Percentiles rank a stretch among this genome's conserved stretches.
phyloP scores from a whole-genome alignment of 2,329 filamentous ascomycete species.

The Diaporthe eres region DNA sequence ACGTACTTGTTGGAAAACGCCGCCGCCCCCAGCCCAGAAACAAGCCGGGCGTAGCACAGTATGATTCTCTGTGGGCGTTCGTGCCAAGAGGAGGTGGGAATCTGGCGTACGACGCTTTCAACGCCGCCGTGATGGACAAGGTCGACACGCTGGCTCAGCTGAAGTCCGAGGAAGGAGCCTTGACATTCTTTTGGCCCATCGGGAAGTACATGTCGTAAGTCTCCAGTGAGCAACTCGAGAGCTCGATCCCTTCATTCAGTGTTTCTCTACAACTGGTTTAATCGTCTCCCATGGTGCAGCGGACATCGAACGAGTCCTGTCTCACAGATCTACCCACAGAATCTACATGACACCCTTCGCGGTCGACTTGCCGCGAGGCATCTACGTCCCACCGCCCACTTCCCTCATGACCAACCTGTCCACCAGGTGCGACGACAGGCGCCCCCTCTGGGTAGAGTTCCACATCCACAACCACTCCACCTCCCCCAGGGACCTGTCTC shows the following conservation, averaged over 20 bases:
- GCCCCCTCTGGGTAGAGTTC: background rate
- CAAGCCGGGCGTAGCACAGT: background rate
- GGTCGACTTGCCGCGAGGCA: background rate
- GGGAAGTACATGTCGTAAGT: background rate
- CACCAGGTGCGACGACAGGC: background rate
- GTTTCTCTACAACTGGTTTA: too few relatives aligned
- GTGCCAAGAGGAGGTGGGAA: background rate
- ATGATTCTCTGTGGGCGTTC: background rate
- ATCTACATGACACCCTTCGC: background rate
- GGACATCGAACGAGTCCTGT: background rate
- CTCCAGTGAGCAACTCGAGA: too few relatives aligned
- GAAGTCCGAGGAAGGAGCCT: too few relatives aligned
- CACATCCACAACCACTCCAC: background rate
- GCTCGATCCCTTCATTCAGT: too few relatives aligned
- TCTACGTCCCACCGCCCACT: background rate
- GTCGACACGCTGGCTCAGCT: background rate
- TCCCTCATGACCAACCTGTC: background rate
- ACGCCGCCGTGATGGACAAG: background rate
- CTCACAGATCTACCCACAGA: background rate
- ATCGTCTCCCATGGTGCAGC: too few relatives aligned
- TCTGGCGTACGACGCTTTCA: background rate
- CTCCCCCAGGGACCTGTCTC: background rate
- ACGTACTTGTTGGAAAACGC: background rate
- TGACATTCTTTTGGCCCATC: background rate
- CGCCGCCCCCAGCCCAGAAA: background rate